Evolutionary conservation across 2,329 filamentous ascomycete genomes (phyloP), one percentile per base, ranked within the genome.

Genomic region (Apiospora pterosperma): DNA sequence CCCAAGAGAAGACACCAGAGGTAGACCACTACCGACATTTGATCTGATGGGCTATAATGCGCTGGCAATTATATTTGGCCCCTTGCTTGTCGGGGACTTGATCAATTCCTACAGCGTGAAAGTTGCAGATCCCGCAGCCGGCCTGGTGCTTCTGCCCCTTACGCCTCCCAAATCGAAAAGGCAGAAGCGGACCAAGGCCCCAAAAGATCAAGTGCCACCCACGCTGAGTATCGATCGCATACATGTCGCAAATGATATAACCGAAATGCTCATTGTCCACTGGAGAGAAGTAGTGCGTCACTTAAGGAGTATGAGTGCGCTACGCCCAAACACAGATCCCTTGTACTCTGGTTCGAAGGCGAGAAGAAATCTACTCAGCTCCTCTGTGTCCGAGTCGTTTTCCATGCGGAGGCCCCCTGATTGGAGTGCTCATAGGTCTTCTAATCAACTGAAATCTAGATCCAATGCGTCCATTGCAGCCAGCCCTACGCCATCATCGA

Each of bases 231-330:
- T 89, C 21, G 82, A 88, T 76, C 89, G 86, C 68, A 79, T 88
- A 25, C 79, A 82, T 55, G 75, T 88, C 63, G 87, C 86, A 12
- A 89, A 87, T 65, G 76, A 77, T 36, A 83, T 91, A 36, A 79
- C 86, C 0, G 86, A 90, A 72, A 90, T 91, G 87, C 76, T 91
- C 5, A 86, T 91, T 60, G 78, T 82, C 1, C 83, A 90, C 67
- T 91, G 89, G 89, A 79, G 85, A 65, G 87, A 89, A 59, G 80
- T 90, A 12, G 85, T 89, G 52, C 79, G 82, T 42, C 85, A 91
- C 64, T 83, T 90, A 79, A 84, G 78, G 64, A 81, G 77, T 48
- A 70, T 89, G 1, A 76, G 75, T 12, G 74, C 76, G 10, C 68
- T 80, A 61, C 74, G 69, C 52, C 67, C 62, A 31, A 73, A 41